Evolutionary conservation across 441 rosid species (phyloP).

Genomic region (Populus trichocarpa): DNA sequence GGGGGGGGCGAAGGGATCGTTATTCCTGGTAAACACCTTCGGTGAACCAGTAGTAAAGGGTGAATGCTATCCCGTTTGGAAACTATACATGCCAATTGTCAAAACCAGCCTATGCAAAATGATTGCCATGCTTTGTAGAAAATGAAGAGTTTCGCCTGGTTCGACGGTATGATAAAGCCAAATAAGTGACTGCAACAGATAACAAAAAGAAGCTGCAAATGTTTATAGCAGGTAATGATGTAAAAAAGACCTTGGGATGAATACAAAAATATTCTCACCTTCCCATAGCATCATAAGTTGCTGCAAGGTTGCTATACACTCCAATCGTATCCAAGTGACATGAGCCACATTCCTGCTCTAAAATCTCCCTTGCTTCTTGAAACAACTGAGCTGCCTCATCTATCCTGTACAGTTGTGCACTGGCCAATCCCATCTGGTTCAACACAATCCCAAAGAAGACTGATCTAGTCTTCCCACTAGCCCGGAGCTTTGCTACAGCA

Average conservation of each 20-base stretch:
- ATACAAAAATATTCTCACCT: slow-evolving; percentile 43
- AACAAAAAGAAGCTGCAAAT: not conserved
- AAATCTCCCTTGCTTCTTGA: slow-evolving; percentile 77
- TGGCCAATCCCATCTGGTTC: slow-evolving; percentile 92
- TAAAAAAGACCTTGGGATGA: not conserved
- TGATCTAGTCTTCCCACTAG: slow-evolving; percentile 74
- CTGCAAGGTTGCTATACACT: slow-evolving; percentile 90
- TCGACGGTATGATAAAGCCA: not conserved
- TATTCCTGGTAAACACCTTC: not conserved
- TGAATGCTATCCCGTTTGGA: not conserved
- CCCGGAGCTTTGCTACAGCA: slow-evolving; percentile 67
- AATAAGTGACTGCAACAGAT: slow-evolving; percentile 5
- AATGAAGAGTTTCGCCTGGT: not conserved
- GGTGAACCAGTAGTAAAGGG: not conserved
- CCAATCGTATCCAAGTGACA: slow-evolving; percentile 90
- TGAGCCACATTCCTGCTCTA: slow-evolving; percentile 82
- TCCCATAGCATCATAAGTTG: slow-evolving; percentile 94
- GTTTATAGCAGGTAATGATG: not conserved
- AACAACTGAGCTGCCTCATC: slow-evolving; percentile 80
- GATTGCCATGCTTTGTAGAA: not conserved
- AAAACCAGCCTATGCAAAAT: not conserved
- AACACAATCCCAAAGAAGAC: slow-evolving; percentile 84
- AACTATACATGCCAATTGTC: not conserved
- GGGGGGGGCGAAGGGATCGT: not conserved
- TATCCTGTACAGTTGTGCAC: slow-evolving; percentile 84